phyloP scores from a whole-genome alignment of 371 early-diverging fungal species.

The Batkoa obscura region DNA sequence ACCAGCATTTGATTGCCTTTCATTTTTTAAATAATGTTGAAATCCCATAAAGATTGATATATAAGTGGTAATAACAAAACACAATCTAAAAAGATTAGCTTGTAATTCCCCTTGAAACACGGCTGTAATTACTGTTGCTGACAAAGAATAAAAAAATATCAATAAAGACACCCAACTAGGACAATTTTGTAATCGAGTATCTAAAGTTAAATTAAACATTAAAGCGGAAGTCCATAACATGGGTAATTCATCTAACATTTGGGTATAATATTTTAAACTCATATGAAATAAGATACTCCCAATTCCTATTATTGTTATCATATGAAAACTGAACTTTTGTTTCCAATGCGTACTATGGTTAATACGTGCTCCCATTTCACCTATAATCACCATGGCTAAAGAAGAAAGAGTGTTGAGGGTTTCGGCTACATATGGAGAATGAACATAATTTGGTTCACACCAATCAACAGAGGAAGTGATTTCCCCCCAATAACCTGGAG shows the following conservation, averaged over 20 bases:
- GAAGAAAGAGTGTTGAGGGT: conserved; percentile 44
- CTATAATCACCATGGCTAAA: conserved; percentile 34
- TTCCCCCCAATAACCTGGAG: conserved; percentile 14
- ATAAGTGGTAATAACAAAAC: not conserved
- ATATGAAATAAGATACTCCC: conserved; percentile 63
- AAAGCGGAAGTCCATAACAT: conserved; percentile 11
- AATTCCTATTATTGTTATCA: conserved; percentile 37
- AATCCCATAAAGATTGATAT: not conserved
- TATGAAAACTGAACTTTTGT: not conserved
- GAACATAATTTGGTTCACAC: conserved; percentile 43
- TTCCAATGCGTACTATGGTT: conserved; percentile 3
- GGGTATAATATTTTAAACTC: conserved; percentile 53
- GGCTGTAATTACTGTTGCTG: not conserved
- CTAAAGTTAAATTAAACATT: conserved; percentile 1
- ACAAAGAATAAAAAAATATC: not conserved
- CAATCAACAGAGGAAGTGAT: conserved; percentile 20
- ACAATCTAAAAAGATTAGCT: not conserved
- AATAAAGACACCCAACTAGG: not conserved
- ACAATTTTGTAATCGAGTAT: not conserved
- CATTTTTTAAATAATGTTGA: not conserved
- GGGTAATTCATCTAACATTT: conserved; percentile 54
- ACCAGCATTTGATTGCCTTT: not conserved
- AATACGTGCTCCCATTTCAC: conserved; percentile 21
- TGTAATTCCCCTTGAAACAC: not conserved
- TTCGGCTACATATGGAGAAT: conserved; percentile 37